phyloP scores from a whole-genome alignment of 371 early-diverging fungal genomes.

The Syncephalastrum racemosum region DNA sequence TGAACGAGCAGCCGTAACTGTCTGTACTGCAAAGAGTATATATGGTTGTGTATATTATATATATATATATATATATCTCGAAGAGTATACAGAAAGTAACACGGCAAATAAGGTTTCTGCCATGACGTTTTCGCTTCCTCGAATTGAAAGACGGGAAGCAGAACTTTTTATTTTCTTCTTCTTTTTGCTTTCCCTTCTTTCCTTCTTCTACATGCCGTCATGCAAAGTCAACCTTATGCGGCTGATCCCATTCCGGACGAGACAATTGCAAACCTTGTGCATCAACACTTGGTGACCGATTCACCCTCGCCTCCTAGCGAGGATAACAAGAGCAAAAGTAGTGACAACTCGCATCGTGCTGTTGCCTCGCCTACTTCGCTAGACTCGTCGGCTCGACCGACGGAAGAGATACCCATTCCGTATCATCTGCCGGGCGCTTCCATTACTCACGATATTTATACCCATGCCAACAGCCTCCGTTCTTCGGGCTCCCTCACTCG shows the following conservation, averaged over 20 bases:
- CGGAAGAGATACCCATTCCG: conserved; percentile 34
- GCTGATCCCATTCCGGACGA: conserved; percentile 31
- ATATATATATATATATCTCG: no score
- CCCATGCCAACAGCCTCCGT: conserved; percentile 34
- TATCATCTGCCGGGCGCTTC: conserved; percentile 48
- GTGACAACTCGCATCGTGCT: not conserved
- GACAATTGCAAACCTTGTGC: conserved; percentile 27
- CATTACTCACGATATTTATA: conserved; percentile 51
- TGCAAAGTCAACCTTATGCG: conserved; percentile 8
- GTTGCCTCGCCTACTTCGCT: no score
- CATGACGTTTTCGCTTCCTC: no score
- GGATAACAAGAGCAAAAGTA: not conserved
- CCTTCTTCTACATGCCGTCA: conserved; percentile 6
- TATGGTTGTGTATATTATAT: no score
- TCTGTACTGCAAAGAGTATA: no score
- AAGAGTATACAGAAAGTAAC: no score
- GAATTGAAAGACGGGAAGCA: no score
- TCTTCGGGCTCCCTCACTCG: conserved; percentile 18
- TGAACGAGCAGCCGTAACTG: no score
- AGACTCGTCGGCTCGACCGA: conserved; percentile 5
- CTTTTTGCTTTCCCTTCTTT: conserved; percentile 5
- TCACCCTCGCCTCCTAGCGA: conserved; percentile 14
- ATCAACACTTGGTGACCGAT: conserved; percentile 33
- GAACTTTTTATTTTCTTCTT: conserved; percentile 1
- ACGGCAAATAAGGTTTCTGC: no score